Conservation (phyloP, 208 protist species). For the Phytomonas serpens region DNA sequence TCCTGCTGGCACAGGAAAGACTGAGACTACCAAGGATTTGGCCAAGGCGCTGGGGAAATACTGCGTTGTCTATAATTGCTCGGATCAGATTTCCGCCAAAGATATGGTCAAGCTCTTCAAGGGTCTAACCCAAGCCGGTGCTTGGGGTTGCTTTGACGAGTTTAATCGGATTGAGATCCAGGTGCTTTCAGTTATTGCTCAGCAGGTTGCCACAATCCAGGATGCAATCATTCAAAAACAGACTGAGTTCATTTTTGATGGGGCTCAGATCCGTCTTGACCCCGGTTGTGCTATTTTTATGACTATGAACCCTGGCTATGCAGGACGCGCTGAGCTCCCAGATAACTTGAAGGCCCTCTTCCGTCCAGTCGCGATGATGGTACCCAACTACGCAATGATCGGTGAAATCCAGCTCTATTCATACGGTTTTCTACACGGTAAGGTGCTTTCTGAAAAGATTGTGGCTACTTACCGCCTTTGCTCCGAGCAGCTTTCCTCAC, state of each 20-base stretch:
- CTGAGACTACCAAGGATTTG: conserved; percentile 98
- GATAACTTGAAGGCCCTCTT: conserved; percentile 98
- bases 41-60: conserved; percentile 94
- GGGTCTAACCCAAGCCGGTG: conserved; percentile 88
- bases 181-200: conserved; percentile 97
- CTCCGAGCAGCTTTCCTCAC: conserved; percentile 96
- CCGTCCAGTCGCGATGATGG: conserved; percentile 98
- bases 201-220: conserved; percentile 95
- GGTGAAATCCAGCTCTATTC: conserved; percentile 97
- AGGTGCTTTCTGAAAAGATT: conserved; percentile 92
- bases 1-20: conserved; percentile 97
- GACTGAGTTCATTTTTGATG: conserved; percentile 92
- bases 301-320: conserved; percentile 98
- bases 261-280: conserved; percentile 89
- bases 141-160: conserved; percentile 97
- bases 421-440: conserved; percentile 94
- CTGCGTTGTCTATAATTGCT: conserved; percentile 98
- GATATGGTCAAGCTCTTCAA: conserved; percentile 97
- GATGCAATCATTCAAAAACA: conserved; percentile 83
- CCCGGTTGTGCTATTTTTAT: conserved; percentile 94
- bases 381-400: conserved; percentile 98
- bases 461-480: conserved; percentile 94
- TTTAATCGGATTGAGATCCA: conserved; percentile 97
- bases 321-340: conserved; percentile 95
- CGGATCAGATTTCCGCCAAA: conserved; percentile 93